Evolutionary conservation across 2,329 filamentous ascomycete genomes (phyloP), one percentile per base, ranked within the genome.

Genomic region (Elsinoe necatrix): DNA sequence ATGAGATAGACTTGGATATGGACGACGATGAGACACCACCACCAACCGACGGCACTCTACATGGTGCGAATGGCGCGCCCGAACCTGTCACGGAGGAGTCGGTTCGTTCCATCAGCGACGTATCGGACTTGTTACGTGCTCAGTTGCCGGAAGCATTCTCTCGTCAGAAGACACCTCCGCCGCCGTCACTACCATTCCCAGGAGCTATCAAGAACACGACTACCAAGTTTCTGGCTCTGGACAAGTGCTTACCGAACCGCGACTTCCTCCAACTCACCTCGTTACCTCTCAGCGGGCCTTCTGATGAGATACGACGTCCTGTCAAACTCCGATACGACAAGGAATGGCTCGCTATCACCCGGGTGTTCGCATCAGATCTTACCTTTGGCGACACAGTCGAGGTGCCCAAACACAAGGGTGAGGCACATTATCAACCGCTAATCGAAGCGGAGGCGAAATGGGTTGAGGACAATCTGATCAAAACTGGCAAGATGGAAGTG

Each of bases 271-370:
- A 97, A 63, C 76, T 97, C 2, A 75, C 86, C 31, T 80, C 86
- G 29, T 74, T 92, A 16, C 66, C 72, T 1, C 75, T 82, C 2
- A 66, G 78, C 41, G 61, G 68, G n/a, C 61, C 56, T 3, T 48
- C 61, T 3, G 59, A 63, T 3, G 60, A 68, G 21, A 41, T 73
- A 51, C 54, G 65, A 14, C 71, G 75, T 1, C 82, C 83, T 0
- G 80, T 82, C 62, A 75, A 73, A 9, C 77, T 96, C 0, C 75
- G 83, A 48, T 97, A 98, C 68, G 93, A 98, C 69, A 82, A 85
- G 9, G 93, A 98, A 73, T 98, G 92, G 92, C 83, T 98, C 6
- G 87, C 93, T 41, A 96, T 98, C 61, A 91, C 85, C 11, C 86
- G 92, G 41, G 85, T 84, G 6, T 95, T 97, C 66, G 82, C 87